Percentiles rank a stretch among this genome's conserved stretches.
These are phyloP conservation scores for Silybum marianum DNA, from an alignment of 129 eudicot species.

Conservation along the genomic window DNA sequence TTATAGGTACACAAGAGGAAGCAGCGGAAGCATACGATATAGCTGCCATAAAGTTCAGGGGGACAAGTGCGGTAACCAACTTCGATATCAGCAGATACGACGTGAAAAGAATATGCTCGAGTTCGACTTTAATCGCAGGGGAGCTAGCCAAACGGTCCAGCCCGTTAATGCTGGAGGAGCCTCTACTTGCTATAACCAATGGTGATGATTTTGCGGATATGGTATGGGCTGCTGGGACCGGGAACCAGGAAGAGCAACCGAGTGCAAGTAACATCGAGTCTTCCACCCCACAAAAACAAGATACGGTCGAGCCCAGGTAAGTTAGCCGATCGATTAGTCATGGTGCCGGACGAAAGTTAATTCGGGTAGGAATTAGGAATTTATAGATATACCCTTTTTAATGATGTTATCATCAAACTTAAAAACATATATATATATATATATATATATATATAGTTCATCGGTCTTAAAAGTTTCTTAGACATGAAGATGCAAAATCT, in stretches of 20 bases:
- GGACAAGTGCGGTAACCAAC: constrained; percentile 88
- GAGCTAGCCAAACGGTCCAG: constrained; percentile 75
- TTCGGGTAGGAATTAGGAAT: constrained; percentile 26
- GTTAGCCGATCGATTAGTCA: background rate
- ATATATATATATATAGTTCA: background rate
- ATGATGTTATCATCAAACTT: background rate
- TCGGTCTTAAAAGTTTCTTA: background rate
- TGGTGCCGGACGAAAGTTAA: constrained; percentile 1
- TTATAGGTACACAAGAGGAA: constrained; percentile 84
- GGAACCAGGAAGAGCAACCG: constrained; percentile 18
- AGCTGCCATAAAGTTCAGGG: constrained; percentile 93
- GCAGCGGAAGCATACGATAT: constrained; percentile 95
- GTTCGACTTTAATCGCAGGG: constrained; percentile 71
- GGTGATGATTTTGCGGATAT: constrained; percentile 50
- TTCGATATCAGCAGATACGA: constrained; percentile 85
- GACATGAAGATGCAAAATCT: too few species aligned
- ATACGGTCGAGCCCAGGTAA: background rate
- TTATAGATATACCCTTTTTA: background rate
- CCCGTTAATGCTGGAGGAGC: constrained; percentile 33
- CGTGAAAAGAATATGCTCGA: constrained; percentile 82
- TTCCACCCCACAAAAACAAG: background rate
- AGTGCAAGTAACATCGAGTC: background rate
- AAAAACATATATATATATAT: background rate
- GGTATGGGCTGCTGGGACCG: constrained; percentile 49
- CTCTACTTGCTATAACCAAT: constrained; percentile 46